These are phyloP conservation scores for Moniliophthora roreri DNA, from an alignment of 1,284 basidiomycete species.

Conservation along the genomic window DNA sequence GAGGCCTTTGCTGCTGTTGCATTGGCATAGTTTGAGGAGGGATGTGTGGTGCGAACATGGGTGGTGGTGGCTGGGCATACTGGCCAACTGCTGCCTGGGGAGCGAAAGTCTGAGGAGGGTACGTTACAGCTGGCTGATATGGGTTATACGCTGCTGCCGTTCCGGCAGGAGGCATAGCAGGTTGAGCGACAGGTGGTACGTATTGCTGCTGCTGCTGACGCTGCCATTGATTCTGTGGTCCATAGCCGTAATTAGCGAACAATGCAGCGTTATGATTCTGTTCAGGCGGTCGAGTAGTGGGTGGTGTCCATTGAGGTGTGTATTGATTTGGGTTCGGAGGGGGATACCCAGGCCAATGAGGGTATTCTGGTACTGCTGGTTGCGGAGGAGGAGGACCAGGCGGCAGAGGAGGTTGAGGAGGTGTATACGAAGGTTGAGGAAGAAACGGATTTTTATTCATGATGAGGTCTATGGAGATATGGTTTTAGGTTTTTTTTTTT, in stretches of 20 bases:
- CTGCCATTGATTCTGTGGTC: constrained; percentile 59
- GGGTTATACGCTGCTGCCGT: constrained; percentile 68
- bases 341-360: constrained; percentile 41
- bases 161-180: constrained; percentile 42
- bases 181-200: constrained; percentile 49
- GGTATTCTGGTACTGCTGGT: constrained; percentile 53
- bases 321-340: constrained; percentile 38
- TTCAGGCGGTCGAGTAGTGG: constrained; percentile 61
- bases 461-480: neutral
- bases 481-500: too few species aligned
- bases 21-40: constrained; percentile 45
- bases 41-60: constrained; percentile 20
- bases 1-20: constrained; percentile 45
- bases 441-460: constrained; percentile 85
- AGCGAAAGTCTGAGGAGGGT: constrained; percentile 60
- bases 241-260: constrained; percentile 85
- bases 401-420: constrained; percentile 73
- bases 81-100: constrained; percentile 54
- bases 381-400: constrained; percentile 75
- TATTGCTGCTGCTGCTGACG: constrained; percentile 66
- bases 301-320: constrained; percentile 63
- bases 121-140: constrained; percentile 72
- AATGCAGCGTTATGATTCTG: constrained; percentile 78
- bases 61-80: constrained; percentile 29
- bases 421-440: constrained; percentile 63